Percentiles rank a stretch among this genome's conserved stretches.
These are phyloP conservation scores for Hibiscus syriacus DNA, from an alignment of 345 rosid genomes.

Conservation along the genomic window DNA sequence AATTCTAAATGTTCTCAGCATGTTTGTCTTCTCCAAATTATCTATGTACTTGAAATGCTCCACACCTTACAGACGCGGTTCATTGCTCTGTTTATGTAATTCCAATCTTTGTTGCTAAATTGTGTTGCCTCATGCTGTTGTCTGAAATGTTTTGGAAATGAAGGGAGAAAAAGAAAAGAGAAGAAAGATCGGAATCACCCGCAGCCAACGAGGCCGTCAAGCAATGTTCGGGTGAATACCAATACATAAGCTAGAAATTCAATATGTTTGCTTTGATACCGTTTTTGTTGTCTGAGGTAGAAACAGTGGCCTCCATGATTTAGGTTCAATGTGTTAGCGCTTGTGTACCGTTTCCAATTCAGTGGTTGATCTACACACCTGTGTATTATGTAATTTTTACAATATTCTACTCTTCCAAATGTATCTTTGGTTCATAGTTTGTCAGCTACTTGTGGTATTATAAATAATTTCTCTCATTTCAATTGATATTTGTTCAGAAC, in stretches of 20 bases:
- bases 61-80: not conserved
- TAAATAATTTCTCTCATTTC: not conserved
- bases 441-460: not conserved
- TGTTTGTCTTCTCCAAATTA: not conserved
- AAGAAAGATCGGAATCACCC: constrained; percentile 66
- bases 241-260: constrained; percentile 22
- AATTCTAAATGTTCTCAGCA: not conserved
- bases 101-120: not conserved
- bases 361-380: constrained; percentile 6
- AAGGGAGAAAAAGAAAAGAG: constrained; percentile 95
- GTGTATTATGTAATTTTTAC: not conserved
- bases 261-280: constrained; percentile 8
- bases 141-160: constrained; percentile 5
- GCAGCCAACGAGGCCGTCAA: constrained; percentile 70
- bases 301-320: constrained; percentile 7
- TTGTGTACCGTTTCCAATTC: constrained; percentile 2
- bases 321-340: constrained; percentile 3
- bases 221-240: constrained; percentile 53
- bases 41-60: not conserved
- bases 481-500: not conserved
- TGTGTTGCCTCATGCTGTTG: not conserved
- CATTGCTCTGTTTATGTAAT: not conserved
- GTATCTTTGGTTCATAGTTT: constrained; percentile 12
- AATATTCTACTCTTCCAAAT: not conserved
- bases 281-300: constrained; percentile 14